Conservation (phyloP, 2,329 filamentous ascomycete species). For the Colletotrichum echinochloae region DNA sequence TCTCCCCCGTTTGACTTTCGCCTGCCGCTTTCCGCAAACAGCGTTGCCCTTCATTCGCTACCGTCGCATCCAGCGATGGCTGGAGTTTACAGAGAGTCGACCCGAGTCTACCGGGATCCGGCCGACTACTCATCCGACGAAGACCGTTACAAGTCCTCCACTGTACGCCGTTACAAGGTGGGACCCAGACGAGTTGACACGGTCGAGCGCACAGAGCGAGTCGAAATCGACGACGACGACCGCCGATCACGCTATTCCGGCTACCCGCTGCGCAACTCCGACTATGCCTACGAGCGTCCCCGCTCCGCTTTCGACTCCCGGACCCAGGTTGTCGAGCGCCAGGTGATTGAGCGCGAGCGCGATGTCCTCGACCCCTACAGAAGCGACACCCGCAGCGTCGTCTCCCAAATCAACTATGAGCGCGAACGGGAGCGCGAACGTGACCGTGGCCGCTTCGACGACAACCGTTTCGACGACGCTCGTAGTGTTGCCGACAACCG, state of each 20-base stretch:
- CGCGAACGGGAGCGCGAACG: slow-evolving; percentile 45
- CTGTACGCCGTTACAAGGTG: slow-evolving; percentile 67
- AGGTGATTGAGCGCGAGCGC: slow-evolving; percentile 43
- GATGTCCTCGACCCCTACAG: slow-evolving; percentile 43
- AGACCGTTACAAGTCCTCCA: slow-evolving; percentile 59
- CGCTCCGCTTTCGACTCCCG: slow-evolving; percentile 62
- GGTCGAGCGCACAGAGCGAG: slow-evolving; percentile 53
- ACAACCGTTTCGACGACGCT: slow-evolving; percentile 42
- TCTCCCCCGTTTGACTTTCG: slow-evolving; percentile 13
- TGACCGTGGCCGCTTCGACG: slow-evolving; percentile 32
- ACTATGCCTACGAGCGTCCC: slow-evolving; percentile 61
- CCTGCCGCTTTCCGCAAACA: slow-evolving; percentile 35
- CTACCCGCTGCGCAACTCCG: slow-evolving; percentile 52
- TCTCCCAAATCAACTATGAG: slow-evolving; percentile 50
- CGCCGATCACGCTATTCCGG: slow-evolving; percentile 57
- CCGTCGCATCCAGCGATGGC: slow-evolving; percentile 38
- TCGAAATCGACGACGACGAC: slow-evolving; percentile 60
- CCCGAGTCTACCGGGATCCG: slow-evolving; percentile 50
- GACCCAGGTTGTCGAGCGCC: slow-evolving; percentile 45
- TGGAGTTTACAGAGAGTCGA: slow-evolving; percentile 49
- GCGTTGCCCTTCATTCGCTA: slow-evolving; percentile 5
- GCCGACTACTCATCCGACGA: slow-evolving; percentile 55
- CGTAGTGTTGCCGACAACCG: slow-evolving; percentile 54
- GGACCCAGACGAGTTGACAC: slow-evolving; percentile 55
- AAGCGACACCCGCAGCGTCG: slow-evolving; percentile 45